Base-by-base conservation (phyloP, 257 asterid genomes). In the Thymus quinquecostatus region DNA sequence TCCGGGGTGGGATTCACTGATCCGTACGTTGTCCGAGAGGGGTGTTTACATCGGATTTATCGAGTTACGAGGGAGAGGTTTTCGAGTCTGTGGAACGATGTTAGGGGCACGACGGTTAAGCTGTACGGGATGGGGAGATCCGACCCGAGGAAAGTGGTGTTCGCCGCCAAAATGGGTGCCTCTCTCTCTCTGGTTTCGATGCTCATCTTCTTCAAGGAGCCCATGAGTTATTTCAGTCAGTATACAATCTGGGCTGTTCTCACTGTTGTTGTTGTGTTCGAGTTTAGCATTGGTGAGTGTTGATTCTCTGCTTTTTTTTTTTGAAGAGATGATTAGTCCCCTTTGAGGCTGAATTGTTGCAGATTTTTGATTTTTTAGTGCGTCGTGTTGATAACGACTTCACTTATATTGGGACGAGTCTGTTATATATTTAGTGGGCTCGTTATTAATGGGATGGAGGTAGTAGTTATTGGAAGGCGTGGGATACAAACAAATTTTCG, bases 221-320 rank as follows among this genome's bases (percentile, higher is more conserved):
- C 96, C 11, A 78, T 79, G n/a, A 71, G 73, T 60, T 86, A 83
- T 68, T 79, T 88, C 8, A 69, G 86, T 45, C 75, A 76, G 13
- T 72, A 80, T 64, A 86, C 91, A 4, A 81, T 89, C 75, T 89
- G 96, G 96, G 96, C 96, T 11, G 85, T 89, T 63, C 91, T 89
- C 71, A 89, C 98, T 2, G 97, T 90, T 29, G 96, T 92, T 8
- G 97, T 92, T 32, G 97, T 92, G 6, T 92, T 92, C 34, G 98
- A 92, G 75, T 92, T 88, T 79, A 92, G 97, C 84, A 87, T 90
- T 53, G 98, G 98, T 92, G 9, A 71, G 60, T 64, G 43, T 2
- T 58, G 5, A 4, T 13, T 10, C 8, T 45, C 33, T 62, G 14
- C 28, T 54, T 33, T 36, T 21, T 21, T 21, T 21, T 21, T 21